A percentile compares a stretch with the other conserved stretches of the same genome.
Evolutionary conservation across 495 filamentous ascomycete species (phyloP).

Genomic region (Trichoderma parareesei): DNA sequence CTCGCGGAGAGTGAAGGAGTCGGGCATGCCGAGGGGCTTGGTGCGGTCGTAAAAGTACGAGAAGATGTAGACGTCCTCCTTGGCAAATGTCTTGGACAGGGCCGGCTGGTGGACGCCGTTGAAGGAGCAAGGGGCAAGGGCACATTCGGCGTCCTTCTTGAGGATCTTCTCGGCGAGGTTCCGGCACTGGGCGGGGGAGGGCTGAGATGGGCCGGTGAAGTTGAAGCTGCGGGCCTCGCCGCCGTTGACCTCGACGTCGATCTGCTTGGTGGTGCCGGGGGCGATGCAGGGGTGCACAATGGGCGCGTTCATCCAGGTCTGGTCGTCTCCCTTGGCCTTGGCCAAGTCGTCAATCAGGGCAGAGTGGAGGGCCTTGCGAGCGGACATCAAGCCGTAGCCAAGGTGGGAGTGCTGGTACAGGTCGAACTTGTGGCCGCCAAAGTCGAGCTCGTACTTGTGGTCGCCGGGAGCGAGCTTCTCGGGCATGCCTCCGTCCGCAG

Average conservation of each 20-base stretch:
- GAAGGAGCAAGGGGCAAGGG: slow-evolving; percentile 88
- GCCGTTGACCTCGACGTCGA: slow-evolving; percentile 62
- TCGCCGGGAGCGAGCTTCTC: slow-evolving; percentile 79
- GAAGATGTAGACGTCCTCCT: slow-evolving; percentile 91
- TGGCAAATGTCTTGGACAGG: slow-evolving; percentile 83
- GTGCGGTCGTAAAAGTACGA: slow-evolving; percentile 97
- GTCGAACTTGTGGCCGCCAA: slow-evolving; percentile 81
- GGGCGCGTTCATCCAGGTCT: slow-evolving; percentile 50
- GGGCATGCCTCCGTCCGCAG: slow-evolving; percentile 71
- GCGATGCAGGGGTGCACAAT: slow-evolving; percentile 86
- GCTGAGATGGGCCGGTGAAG: slow-evolving; percentile 75
- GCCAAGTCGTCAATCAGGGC: slow-evolving; percentile 53
- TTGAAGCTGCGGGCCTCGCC: slow-evolving; percentile 56
- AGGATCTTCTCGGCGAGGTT: slow-evolving; percentile 82
- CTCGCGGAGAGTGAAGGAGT: slow-evolving; percentile 83
- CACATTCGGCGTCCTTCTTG: slow-evolving; percentile 75
- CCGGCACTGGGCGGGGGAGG: slow-evolving; percentile 79
- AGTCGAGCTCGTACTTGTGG: slow-evolving; percentile 90
- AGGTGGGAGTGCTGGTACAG: slow-evolving; percentile 99
- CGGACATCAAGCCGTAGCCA: slow-evolving; percentile 93
- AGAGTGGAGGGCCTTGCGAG: slow-evolving; percentile 76
- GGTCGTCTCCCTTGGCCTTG: slow-evolving; percentile 39
- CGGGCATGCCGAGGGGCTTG: slow-evolving; percentile 85
- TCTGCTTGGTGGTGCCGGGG: slow-evolving; percentile 60
- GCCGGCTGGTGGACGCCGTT: slow-evolving; percentile 92